phyloP scores from a whole-genome alignment of 2,329 filamentous ascomycete genomes.

The Aspergillus sojae region DNA sequence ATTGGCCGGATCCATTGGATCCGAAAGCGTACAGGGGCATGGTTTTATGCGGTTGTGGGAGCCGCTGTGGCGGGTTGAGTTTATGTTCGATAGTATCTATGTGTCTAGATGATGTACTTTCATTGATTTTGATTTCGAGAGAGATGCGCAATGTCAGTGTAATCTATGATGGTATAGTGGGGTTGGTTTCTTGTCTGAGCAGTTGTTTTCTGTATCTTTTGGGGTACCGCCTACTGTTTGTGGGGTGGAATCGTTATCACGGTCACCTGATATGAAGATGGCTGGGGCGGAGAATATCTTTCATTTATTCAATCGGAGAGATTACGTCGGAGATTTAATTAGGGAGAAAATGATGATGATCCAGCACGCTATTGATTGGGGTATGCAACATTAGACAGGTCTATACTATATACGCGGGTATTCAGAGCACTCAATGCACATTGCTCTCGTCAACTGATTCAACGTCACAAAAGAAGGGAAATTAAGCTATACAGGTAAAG shows the following conservation, averaged over 20 bases:
- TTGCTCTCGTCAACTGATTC: background rate
- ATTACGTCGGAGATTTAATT: background rate
- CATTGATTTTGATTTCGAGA: background rate
- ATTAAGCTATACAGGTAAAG: slow-evolving; percentile 6
- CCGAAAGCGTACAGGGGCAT: slow-evolving; percentile 67
- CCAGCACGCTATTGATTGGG: background rate
- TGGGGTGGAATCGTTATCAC: background rate
- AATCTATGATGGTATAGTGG: background rate
- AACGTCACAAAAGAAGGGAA: background rate
- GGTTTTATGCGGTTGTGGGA: too few relatives aligned
- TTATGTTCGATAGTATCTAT: background rate
- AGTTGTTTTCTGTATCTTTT: background rate
- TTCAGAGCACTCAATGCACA: background rate
- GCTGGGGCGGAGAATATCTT: too few relatives aligned
- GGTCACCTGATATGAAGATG: background rate
- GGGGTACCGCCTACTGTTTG: slow-evolving; percentile 1
- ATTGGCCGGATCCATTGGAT: slow-evolving; percentile 76
- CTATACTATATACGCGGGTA: background rate
- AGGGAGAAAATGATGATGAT: background rate
- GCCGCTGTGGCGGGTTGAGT: background rate
- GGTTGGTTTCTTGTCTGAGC: background rate
- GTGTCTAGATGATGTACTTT: background rate
- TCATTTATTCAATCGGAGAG: background rate
- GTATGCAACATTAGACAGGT: slow-evolving; percentile 3
- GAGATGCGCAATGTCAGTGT: background rate